phyloP scores from a whole-genome alignment of 805 yeast species.

The Metschnikowia peoriensis region DNA sequence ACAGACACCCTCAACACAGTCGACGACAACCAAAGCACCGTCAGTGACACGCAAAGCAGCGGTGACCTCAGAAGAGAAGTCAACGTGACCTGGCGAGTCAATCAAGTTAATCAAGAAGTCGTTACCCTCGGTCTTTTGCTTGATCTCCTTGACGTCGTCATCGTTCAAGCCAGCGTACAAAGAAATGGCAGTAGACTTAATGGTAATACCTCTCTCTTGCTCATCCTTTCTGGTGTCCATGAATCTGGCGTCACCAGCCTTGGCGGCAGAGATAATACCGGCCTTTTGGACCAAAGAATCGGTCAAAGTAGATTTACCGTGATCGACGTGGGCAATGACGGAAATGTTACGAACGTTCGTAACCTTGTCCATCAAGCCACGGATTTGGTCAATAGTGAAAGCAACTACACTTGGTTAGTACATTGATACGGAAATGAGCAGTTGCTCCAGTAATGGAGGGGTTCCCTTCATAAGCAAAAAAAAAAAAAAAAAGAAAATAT shows the following conservation, averaged over 20 bases:
- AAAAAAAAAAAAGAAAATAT: not conserved
- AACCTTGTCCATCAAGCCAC: slow-evolving; percentile 99
- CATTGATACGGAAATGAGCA: not conserved
- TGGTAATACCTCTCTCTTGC: slow-evolving; percentile 99
- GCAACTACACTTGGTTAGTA: slow-evolving; percentile 42
- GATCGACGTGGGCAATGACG: slow-evolving; percentile 99
- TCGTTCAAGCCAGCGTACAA: slow-evolving; percentile 85
- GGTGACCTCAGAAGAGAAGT: slow-evolving; percentile 99
- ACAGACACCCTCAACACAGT: slow-evolving; percentile 99
- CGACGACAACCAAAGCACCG: slow-evolving; percentile 99
- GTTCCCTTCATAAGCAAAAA: not conserved
- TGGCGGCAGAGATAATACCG: slow-evolving; percentile 99
- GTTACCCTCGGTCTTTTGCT: slow-evolving; percentile 90
- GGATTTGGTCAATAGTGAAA: slow-evolving; percentile 76
- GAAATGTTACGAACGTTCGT: slow-evolving; percentile 99
- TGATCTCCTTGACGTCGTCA: slow-evolving; percentile 83
- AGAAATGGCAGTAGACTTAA: slow-evolving; percentile 98
- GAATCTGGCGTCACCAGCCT: slow-evolving; percentile 99
- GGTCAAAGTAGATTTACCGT: slow-evolving; percentile 99
- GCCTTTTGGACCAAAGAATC: slow-evolving; percentile 99
- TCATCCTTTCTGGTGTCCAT: slow-evolving; percentile 99
- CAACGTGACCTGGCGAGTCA: slow-evolving; percentile 99
- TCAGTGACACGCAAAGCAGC: slow-evolving; percentile 99
- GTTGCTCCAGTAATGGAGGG: not conserved
- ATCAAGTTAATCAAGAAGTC: slow-evolving; percentile 96